Evolutionary conservation across 2,329 filamentous ascomycete genomes (phyloP), one percentile per base, ranked within the genome.

Genomic region (Clarireedia homoeocarpa): DNA sequence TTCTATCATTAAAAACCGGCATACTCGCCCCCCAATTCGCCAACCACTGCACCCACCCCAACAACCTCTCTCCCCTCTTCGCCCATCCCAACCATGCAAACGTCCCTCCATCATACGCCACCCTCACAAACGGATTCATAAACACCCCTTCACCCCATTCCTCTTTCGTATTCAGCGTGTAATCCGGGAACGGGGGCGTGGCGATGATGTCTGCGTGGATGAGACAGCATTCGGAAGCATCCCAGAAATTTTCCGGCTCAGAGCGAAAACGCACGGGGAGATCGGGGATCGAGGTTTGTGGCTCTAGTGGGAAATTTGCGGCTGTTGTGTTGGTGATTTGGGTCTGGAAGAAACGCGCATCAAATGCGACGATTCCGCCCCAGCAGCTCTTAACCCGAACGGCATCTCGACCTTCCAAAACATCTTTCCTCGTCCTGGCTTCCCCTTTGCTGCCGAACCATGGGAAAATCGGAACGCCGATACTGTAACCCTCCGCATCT

Each of bases 351-450:
- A 79, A 83, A 48, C 72, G 71, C 1, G 80, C 83, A 65, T 85
- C 78, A 70, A 84, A 84, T 2, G 81, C 81, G 2, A 82, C 84
- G 80, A 90, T 89, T 23, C 88, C 88, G 52, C 86, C 85, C 88
- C 87, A 91, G 71, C 88, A 91, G 61, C 83, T 84, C 63, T 79
- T 80, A 1, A 90, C 86, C 7, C 82, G 78, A 1, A 91, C 86
- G 0, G 85, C 80, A 61, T 85, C 82, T 39, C 69, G 77, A 55
- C 82, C 79, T 0, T 72, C 73, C 1, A 88, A 69, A 17, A 89
- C 83, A 66, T 87, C 85, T 4, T 75, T 73, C 46, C 86, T 76
- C 39, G 78, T 83, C n/a, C 71, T 71, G 0, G 73, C 81, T 14
- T 77, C 68, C 1, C 80, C 80, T 1, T 71, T 73, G 47, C 67